Evolutionary conservation across 805 yeast species (phyloP), one percentile per base, ranked within the genome.

Genomic region (Metschnikowia anglica): DNA sequence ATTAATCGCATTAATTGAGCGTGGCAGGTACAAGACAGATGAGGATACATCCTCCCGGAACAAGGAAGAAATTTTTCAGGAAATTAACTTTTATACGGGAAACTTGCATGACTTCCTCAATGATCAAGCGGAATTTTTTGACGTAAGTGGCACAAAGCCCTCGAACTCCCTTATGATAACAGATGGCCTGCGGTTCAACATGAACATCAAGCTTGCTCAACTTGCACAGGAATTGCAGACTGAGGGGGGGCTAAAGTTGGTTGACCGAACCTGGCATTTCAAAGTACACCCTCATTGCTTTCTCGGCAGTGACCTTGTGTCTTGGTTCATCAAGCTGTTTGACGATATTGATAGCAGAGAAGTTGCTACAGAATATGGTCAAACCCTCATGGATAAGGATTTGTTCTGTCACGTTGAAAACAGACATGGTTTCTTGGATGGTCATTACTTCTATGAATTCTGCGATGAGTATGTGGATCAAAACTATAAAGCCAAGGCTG

Each of bases 251-350:
- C 64, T 91, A 6, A 73, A 71, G 16, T 69, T 93, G 27, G 81
- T 77, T 1, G 96, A 88, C 54, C 72, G 97, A 52, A 77, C 83
- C 25, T 91, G 99, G 99, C 98, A 91, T 61, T 80, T 90, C 79
- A 81, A 81, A 48, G 68, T 77, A 3, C 95, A 88, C 58, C 70
- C 74, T 20, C 78, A 84, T 48, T 85, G 95, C 63, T 88, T 91
- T 57, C 61, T 88, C 18, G 98, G 98, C 0, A 79, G 82, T 48
- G 96, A 88, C 40, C 70, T 88, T 48, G 97, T 89, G 0, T 77
- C 80, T 24, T 91, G 98, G 97, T 60, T 91, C 42, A 69, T 85
- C 23, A 85, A 85, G 47, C 79, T 81, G 45, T 85, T 89, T 56
- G 79, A 77, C 20, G 97, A 88, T 55, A 82, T 91, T 36, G 80